Conservation (phyloP, 2,329 filamentous ascomycete species). For the Keithomyces neogunnii region DNA sequence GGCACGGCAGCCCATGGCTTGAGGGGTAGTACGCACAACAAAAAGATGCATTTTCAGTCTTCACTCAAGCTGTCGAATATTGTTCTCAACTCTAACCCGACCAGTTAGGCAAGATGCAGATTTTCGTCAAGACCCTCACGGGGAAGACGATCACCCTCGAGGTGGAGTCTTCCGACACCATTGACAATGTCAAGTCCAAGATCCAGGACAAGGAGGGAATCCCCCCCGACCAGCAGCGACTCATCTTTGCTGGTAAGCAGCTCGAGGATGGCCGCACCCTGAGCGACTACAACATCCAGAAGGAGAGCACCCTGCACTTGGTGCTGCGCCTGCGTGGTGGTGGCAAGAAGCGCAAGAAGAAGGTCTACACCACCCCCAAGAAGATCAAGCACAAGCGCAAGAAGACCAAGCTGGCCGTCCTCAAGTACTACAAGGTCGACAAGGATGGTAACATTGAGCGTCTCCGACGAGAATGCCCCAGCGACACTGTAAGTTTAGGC, state of each 20-base stretch:
- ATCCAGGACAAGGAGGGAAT: constrained; percentile 99
- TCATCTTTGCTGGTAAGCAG: constrained; percentile 99
- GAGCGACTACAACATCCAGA: constrained; percentile 99
- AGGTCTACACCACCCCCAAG: constrained; percentile 99
- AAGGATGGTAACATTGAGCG: constrained; percentile 99
- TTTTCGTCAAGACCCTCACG: constrained; percentile 83
- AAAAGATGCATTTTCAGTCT: not conserved
- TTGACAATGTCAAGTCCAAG: constrained; percentile 99
- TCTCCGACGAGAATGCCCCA: constrained; percentile 93
- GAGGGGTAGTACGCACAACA: too few species aligned
- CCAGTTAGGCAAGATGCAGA: constrained; percentile 61
- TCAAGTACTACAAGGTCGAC: constrained; percentile 99
- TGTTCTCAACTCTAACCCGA: constrained; percentile 29
- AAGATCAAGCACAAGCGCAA: constrained; percentile 99
- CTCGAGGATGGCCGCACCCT: constrained; percentile 98
- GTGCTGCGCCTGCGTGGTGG: constrained; percentile 98
- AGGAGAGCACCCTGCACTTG: constrained; percentile 97
- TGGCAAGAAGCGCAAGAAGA: constrained; percentile 99
- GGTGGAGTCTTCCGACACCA: constrained; percentile 99
- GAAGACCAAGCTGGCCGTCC: constrained; percentile 99
- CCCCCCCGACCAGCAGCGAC: constrained; percentile 95
- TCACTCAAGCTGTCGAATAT: not conserved
- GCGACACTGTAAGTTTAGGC: constrained; percentile 62
- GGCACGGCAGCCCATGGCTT: not conserved
- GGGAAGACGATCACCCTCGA: constrained; percentile 99